A percentile compares a stretch with the other conserved stretches of the same genome.
phyloP scores from a whole-genome alignment of 2,329 filamentous ascomycete species.

The Neopestalotiopsis rosae region DNA sequence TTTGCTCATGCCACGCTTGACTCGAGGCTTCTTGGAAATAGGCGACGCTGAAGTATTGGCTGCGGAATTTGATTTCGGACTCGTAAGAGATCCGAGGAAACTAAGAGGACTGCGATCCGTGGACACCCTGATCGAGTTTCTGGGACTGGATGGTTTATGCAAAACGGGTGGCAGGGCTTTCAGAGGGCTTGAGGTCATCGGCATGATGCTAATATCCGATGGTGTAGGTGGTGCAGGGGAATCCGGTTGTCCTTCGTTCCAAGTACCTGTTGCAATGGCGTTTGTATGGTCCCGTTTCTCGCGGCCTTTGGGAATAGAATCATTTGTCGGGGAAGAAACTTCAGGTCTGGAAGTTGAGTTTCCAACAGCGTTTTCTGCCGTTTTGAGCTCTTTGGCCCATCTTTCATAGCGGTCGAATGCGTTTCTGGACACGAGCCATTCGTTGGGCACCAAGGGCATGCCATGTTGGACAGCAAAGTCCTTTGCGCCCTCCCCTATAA shows the following conservation, averaged over 20 bases:
- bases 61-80: constrained; percentile 12
- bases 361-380: constrained; percentile 59
- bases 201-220: constrained; percentile 21
- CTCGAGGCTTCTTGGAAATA: constrained; percentile 4
- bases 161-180: constrained; percentile 23
- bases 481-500: constrained; percentile 84
- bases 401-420: constrained; percentile 79
- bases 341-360: constrained; percentile 29
- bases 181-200: constrained; percentile 15
- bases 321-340: constrained; percentile 22
- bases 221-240: constrained; percentile 48
- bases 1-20: not conserved
- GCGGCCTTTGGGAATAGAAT: constrained; percentile 24
- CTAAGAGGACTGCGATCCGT: constrained; percentile 34
- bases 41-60: constrained; percentile 19
- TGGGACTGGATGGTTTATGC: constrained; percentile 22
- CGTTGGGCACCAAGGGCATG: constrained; percentile 74
- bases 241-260: constrained; percentile 68
- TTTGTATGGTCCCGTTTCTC: constrained; percentile 54
- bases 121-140: constrained; percentile 21
- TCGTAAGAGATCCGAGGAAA: constrained; percentile 29
- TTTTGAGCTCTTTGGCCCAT: constrained; percentile 75
- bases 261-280: constrained; percentile 61
- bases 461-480: constrained; percentile 85
- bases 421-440: constrained; percentile 78